Evolutionary conservation across 2,329 filamentous ascomycete genomes (phyloP).

Genomic region (Talaromyces sp.): DNA sequence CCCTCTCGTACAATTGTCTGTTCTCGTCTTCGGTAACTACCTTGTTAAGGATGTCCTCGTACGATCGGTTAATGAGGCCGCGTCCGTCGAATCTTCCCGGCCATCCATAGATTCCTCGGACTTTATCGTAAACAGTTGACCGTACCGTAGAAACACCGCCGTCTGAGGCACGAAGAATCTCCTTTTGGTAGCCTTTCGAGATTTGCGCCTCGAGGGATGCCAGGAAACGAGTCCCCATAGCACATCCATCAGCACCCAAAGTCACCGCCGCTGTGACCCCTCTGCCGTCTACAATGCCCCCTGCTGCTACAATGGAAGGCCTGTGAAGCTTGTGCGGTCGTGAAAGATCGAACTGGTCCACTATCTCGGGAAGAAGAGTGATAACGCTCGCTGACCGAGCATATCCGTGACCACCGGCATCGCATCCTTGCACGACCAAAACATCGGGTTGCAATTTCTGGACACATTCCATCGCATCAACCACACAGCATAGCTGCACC

Average conservation of each 20-base stretch:
- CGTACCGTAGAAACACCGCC: constrained; percentile 49
- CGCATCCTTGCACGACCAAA: constrained; percentile 50
- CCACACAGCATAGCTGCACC: constrained; percentile 50
- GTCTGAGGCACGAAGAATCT: constrained; percentile 46
- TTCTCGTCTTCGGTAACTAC: constrained; percentile 38
- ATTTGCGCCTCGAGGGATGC: constrained; percentile 48
- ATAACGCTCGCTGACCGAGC: constrained; percentile 43
- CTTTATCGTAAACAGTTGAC: constrained; percentile 49
- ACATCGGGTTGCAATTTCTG: constrained; percentile 41
- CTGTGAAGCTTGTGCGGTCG: constrained; percentile 1
- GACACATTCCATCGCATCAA: constrained; percentile 42
- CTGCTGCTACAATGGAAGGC: constrained; percentile 49
- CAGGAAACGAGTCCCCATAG: constrained; percentile 62
- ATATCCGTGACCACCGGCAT: constrained; percentile 53
- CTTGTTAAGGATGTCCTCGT: constrained; percentile 35
- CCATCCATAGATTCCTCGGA: constrained; percentile 43
- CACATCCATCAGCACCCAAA: constrained; percentile 51
- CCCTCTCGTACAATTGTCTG: constrained; percentile 41
- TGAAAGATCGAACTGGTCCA: constrained; percentile 32
- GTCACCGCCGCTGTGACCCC: constrained; percentile 47
- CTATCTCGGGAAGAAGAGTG: constrained; percentile 48
- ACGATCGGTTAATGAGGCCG: constrained; percentile 54
- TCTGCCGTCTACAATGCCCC: constrained; percentile 51
- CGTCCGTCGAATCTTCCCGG: constrained; percentile 55
- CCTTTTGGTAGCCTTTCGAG: constrained; percentile 46